Evolutionary conservation across 257 asterid genomes (phyloP).

Genomic region (Jacaranda copaia): DNA sequence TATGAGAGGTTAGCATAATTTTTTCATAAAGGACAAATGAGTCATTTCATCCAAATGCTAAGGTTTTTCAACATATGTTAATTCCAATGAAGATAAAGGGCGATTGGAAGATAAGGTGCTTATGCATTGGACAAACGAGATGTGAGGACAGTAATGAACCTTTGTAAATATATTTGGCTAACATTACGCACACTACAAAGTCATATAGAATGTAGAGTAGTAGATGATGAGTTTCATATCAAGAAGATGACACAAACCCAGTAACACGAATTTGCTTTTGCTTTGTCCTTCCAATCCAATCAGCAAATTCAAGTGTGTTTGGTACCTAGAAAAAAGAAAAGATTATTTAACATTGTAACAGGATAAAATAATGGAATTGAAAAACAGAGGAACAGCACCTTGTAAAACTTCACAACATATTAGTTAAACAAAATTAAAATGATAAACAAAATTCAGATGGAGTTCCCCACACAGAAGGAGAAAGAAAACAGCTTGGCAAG

Average conservation of each 20-base stretch:
- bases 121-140: slow-evolving; percentile 6
- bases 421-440: slow-evolving; percentile 16
- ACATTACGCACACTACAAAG: slow-evolving; percentile 12
- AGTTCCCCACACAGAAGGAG: neutral
- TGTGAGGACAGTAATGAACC: neutral
- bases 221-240: slow-evolving; percentile 30
- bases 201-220: slow-evolving; percentile 25
- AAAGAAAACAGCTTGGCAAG: neutral
- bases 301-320: slow-evolving; percentile 95
- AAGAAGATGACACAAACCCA: slow-evolving; percentile 68
- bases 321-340: slow-evolving; percentile 71
- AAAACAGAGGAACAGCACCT: slow-evolving; percentile 12
- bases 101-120: neutral
- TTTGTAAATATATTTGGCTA: neutral
- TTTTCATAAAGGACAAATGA: slow-evolving; percentile 7
- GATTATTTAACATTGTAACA: slow-evolving; percentile 15
- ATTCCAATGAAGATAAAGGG: slow-evolving; percentile 6
- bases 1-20: too few relatives aligned
- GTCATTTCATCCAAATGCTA: neutral
- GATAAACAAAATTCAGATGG: neutral
- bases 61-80: neutral
- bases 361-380: slow-evolving; percentile 22
- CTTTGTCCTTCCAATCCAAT: slow-evolving; percentile 99
- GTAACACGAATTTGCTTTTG: slow-evolving; percentile 90
- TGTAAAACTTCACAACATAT: slow-evolving; percentile 27